These are phyloP conservation scores for Solanum chaucha DNA, from an alignment of 257 asterid genomes.

Conservation along the genomic window DNA sequence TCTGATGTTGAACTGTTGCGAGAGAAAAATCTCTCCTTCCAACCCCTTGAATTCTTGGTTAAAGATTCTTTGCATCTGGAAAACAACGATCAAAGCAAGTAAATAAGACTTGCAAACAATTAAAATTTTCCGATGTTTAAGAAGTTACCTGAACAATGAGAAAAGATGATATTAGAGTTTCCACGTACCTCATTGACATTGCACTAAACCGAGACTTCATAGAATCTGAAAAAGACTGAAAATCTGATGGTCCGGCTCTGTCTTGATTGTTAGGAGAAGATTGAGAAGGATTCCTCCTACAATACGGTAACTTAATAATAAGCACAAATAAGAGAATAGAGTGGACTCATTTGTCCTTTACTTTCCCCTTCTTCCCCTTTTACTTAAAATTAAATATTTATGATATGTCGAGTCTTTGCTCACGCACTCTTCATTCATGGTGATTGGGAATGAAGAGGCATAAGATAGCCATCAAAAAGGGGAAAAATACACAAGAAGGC, in stretches of 20 bases:
- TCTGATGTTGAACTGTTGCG: constrained; percentile 44
- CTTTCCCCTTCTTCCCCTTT: not conserved
- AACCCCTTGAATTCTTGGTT: constrained; percentile 84
- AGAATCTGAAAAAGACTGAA: constrained; percentile 67
- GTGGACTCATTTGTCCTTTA: not conserved
- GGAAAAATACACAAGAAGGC: not conserved
- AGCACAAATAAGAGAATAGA: not conserved
- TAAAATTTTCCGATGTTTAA: not conserved
- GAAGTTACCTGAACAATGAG: not conserved
- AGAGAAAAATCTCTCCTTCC: constrained; percentile 89
- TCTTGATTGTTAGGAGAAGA: constrained; percentile 56
- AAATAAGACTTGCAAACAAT: not conserved
- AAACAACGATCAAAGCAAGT: not conserved
- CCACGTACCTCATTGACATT: constrained; percentile 56
- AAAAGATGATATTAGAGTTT: not conserved
- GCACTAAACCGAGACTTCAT: constrained; percentile 68
- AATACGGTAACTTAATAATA: not conserved
- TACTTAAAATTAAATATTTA: not conserved
- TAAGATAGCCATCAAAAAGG: not conserved
- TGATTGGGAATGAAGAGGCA: not conserved
- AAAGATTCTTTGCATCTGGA: constrained; percentile 73
- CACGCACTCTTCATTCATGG: not conserved
- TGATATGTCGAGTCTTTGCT: not conserved
- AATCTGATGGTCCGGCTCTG: constrained; percentile 79
- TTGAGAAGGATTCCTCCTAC: constrained; percentile 41